These are phyloP conservation scores for Stagonosporopsis vannaccii DNA, from an alignment of 2,329 filamentous ascomycete genomes.

Conservation along the genomic window DNA sequence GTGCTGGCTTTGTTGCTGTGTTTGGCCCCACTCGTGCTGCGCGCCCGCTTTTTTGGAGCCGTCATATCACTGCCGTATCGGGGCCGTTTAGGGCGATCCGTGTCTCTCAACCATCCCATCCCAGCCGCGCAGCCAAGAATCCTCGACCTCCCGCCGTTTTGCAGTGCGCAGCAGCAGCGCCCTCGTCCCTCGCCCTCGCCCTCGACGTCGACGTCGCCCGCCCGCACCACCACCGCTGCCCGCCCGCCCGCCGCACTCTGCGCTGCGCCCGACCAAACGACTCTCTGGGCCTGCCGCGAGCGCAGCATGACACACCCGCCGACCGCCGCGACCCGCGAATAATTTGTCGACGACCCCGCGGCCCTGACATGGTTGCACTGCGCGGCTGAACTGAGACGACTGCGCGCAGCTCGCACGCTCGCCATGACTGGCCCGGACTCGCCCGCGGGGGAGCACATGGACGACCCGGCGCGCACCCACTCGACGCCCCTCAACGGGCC, in stretches of 20 bases:
- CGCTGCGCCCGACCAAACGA: too few relatives aligned
- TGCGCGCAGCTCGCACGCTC: constrained; percentile 33
- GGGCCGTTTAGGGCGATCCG: constrained; percentile 18
- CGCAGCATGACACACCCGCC: constrained; percentile 41
- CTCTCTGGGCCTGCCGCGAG: constrained; percentile 10
- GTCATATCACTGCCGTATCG: constrained; percentile 16
- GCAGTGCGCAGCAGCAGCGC: not conserved
- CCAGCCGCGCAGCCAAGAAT: constrained; percentile 18
- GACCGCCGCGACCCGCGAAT: constrained; percentile 20
- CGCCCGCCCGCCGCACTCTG: not conserved
- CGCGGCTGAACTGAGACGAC: constrained; percentile 37
- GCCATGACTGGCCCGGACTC: constrained; percentile 42
- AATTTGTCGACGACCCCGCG: constrained; percentile 1
- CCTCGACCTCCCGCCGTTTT: constrained; percentile 8
- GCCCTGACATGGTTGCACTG: constrained; percentile 44
- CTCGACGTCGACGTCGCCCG: not conserved
- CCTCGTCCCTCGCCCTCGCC: not conserved
- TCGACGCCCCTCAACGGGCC: constrained; percentile 9
- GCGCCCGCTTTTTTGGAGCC: too few relatives aligned
- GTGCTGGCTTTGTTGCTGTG: not conserved
- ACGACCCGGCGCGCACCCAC: constrained; percentile 22
- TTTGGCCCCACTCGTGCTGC: constrained; percentile 7
- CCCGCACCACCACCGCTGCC: not conserved
- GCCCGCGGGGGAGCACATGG: constrained; percentile 34
- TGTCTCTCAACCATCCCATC: constrained; percentile 19